Evolutionary conservation across 2,329 filamentous ascomycete species (phyloP).

Genomic region (Colletotrichum gigasporum): DNA sequence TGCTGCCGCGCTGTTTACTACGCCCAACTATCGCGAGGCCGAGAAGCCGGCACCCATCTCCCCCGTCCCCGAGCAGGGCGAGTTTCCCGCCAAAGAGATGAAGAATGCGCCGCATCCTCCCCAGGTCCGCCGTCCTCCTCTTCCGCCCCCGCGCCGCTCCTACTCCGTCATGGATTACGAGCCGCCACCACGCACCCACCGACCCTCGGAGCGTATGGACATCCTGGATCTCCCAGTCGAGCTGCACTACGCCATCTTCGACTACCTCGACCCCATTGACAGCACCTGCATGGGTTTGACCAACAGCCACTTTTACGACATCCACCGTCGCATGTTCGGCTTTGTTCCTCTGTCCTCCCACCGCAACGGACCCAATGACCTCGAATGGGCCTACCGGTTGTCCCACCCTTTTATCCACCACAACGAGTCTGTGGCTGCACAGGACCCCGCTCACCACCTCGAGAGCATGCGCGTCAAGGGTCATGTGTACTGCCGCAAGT

Average conservation of each 20-base stretch:
- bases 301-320: constrained; percentile 65
- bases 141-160: constrained; percentile 62
- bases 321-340: constrained; percentile 66
- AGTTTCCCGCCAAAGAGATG: constrained; percentile 31
- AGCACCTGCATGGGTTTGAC: constrained; percentile 70
- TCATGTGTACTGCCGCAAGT: constrained; percentile 71
- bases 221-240: constrained; percentile 66
- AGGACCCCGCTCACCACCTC: constrained; percentile 40
- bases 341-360: constrained; percentile 65
- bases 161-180: constrained; percentile 71
- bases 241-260: constrained; percentile 68
- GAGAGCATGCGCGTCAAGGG: constrained; percentile 62
- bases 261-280: constrained; percentile 72
- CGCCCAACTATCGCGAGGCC: neutral
- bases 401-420: constrained; percentile 13
- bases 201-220: constrained; percentile 54
- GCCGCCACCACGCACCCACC: constrained; percentile 58
- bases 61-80: constrained; percentile 32
- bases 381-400: constrained; percentile 66
- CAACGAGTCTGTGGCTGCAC: constrained; percentile 2
- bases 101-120: constrained; percentile 31
- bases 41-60: constrained; percentile 22
- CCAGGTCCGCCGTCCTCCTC: constrained; percentile 39
- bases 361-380: constrained; percentile 68
- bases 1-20: too few species aligned